Conservation (phyloP, 2,329 filamentous ascomycete species). For the Aureobasidium uvarum region DNA sequence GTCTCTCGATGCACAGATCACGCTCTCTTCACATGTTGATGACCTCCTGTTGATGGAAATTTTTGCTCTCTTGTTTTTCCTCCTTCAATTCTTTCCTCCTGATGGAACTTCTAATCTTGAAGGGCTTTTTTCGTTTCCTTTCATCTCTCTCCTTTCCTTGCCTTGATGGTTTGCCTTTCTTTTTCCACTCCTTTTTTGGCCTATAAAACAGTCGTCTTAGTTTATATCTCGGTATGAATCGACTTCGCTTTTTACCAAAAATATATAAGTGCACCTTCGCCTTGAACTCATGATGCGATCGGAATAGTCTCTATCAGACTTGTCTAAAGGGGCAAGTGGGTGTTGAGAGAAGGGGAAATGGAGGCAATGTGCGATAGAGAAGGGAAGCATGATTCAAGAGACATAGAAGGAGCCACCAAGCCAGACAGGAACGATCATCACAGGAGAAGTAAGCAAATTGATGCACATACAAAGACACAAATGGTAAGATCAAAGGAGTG, state of each 20-base stretch:
- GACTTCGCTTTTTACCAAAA: background rate
- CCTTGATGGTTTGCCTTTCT: background rate
- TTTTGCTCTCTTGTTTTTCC: background rate
- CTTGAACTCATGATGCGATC: background rate
- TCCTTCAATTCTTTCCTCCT: background rate
- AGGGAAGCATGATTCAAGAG: background rate
- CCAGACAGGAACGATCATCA: background rate
- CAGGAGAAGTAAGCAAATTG: too few species aligned
- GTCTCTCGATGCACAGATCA: background rate
- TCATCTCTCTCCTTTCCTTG: too few species aligned
- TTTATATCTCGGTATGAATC: background rate
- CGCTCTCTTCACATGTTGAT: background rate
- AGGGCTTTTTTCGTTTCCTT: too few species aligned
- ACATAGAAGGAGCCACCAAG: background rate
- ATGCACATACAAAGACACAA: background rate
- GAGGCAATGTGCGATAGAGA: background rate
- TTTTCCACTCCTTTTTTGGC: background rate
- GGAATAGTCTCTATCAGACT: background rate
- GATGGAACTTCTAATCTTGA: background rate
- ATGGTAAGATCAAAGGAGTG: background rate
- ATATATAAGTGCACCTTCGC: background rate
- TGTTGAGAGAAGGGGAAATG: background rate
- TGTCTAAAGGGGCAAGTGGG: background rate
- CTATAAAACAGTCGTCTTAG: background rate
- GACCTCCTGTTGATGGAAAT: background rate